A percentile compares a stretch with the other conserved stretches of the same genome.
Conservation (phyloP, 805 yeast species). For the Starmerella bacillaris region DNA sequence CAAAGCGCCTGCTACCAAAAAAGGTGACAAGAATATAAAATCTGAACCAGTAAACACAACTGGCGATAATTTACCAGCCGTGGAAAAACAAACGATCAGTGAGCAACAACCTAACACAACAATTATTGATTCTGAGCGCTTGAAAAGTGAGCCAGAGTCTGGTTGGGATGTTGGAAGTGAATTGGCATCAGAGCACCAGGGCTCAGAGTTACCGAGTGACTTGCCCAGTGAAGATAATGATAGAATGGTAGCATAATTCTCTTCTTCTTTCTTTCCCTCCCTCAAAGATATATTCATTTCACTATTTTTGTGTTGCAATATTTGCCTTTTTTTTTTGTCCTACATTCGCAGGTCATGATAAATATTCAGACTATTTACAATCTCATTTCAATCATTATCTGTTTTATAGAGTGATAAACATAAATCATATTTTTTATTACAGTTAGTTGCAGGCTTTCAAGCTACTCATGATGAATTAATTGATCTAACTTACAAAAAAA, state of each 20-base stretch:
- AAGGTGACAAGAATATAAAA: not conserved
- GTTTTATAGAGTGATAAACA: too few species aligned
- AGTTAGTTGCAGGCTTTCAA: too few species aligned
- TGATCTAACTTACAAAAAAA: too few species aligned
- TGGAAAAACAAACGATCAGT: not conserved
- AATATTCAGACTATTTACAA: too few species aligned
- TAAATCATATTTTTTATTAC: too few species aligned
- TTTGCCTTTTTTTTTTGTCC: too few species aligned
- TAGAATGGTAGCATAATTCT: not conserved
- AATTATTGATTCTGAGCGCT: not conserved
- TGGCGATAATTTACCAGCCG: not conserved
- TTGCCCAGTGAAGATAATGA: conserved; percentile 2
- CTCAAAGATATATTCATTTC: too few species aligned
- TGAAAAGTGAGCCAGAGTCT: not conserved
- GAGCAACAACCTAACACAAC: not conserved
- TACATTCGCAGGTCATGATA: too few species aligned
- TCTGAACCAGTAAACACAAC: not conserved
- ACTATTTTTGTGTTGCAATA: too few species aligned
- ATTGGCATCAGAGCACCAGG: not conserved
- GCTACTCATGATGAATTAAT: too few species aligned
- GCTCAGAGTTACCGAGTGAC: conserved; percentile 1
- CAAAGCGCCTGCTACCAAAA: not conserved
- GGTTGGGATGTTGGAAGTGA: not conserved
- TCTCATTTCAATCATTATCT: too few species aligned
- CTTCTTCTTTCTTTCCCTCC: not conserved